Evolutionary conservation across 1,284 basidiomycete genomes (phyloP).

Genomic region (Apiotrichum siamense): DNA sequence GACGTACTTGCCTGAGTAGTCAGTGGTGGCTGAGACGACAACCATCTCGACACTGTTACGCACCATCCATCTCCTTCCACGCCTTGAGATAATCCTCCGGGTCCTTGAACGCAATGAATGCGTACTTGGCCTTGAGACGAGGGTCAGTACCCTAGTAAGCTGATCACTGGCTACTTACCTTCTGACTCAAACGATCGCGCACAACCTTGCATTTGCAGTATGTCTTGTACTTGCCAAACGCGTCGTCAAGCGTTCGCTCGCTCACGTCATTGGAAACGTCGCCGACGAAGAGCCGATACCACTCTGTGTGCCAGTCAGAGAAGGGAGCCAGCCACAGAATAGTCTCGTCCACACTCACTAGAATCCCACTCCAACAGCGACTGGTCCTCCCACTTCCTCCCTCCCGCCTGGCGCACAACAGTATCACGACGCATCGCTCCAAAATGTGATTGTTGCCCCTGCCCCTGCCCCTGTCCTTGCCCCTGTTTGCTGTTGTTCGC

Average conservation of each 20-base stretch:
- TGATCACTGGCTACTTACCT: constrained; percentile 52
- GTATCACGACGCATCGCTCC: constrained; percentile 58
- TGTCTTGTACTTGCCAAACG: constrained; percentile 85
- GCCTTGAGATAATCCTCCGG: constrained; percentile 97
- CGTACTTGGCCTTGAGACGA: constrained; percentile 92
- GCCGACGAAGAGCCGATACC: constrained; percentile 97
- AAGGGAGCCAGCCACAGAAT: not conserved
- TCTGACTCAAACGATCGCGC: constrained; percentile 80
- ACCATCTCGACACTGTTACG: constrained; percentile 36
- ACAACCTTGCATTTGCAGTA: constrained; percentile 95
- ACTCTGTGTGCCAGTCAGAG: constrained; percentile 54
- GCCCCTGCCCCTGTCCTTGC: not conserved
- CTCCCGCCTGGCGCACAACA: constrained; percentile 87
- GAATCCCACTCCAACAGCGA: constrained; percentile 97
- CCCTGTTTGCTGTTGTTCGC: constrained; percentile 11
- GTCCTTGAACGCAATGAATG: constrained; percentile 95
- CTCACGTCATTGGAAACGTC: constrained; percentile 98
- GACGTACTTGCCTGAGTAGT: constrained; percentile 89
- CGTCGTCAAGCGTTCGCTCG: constrained; percentile 84
- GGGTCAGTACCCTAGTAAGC: not conserved
- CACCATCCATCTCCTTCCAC: constrained; percentile 99
- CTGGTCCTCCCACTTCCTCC: constrained; percentile 97
- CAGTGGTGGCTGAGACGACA: too few relatives aligned
- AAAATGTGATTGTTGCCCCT: not conserved
- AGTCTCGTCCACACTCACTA: constrained; percentile 54